These are phyloP conservation scores for Calendula officinalis DNA, from an alignment of 129 eudicot species.

Conservation along the genomic window DNA sequence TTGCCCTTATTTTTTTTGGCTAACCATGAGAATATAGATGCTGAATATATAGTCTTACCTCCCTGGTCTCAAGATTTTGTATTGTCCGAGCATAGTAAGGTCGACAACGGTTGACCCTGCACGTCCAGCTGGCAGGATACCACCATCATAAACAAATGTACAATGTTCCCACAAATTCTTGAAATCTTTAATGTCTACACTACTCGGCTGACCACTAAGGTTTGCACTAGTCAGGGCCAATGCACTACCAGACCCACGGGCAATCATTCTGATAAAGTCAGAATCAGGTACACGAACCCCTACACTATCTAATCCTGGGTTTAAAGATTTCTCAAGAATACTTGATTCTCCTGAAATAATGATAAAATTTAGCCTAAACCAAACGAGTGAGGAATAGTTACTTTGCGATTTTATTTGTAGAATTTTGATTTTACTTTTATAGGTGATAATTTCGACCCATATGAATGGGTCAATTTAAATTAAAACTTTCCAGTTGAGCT, in stretches of 20 bases:
- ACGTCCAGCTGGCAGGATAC: slow-evolving; percentile 88
- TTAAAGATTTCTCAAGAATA: slow-evolving; percentile 82
- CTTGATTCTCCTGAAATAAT: slow-evolving; percentile 74
- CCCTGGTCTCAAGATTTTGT: slow-evolving; percentile 82
- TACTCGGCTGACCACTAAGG: slow-evolving; percentile 85
- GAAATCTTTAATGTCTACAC: slow-evolving; percentile 76
- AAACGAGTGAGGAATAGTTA: neutral
- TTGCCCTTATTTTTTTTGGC: too few relatives aligned
- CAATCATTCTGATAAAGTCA: slow-evolving; percentile 67
- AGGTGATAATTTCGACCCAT: too few relatives aligned
- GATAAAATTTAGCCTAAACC: neutral
- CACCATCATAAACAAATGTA: slow-evolving; percentile 74
- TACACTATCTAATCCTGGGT: slow-evolving; percentile 78
- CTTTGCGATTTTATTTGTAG: too few relatives aligned
- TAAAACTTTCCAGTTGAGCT: too few relatives aligned
- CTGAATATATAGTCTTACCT: slow-evolving; percentile 46
- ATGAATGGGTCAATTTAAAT: too few relatives aligned
- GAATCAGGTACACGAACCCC: slow-evolving; percentile 93
- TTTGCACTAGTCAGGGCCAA: slow-evolving; percentile 96
- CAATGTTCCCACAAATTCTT: slow-evolving; percentile 81
- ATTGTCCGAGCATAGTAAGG: slow-evolving; percentile 62
- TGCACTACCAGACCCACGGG: slow-evolving; percentile 82
- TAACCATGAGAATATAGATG: neutral
- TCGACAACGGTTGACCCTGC: slow-evolving; percentile 95
- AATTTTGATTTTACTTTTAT: too few relatives aligned